phyloP scores from a whole-genome alignment of 116 monocot species.

The Trichopus zeylanicus region DNA sequence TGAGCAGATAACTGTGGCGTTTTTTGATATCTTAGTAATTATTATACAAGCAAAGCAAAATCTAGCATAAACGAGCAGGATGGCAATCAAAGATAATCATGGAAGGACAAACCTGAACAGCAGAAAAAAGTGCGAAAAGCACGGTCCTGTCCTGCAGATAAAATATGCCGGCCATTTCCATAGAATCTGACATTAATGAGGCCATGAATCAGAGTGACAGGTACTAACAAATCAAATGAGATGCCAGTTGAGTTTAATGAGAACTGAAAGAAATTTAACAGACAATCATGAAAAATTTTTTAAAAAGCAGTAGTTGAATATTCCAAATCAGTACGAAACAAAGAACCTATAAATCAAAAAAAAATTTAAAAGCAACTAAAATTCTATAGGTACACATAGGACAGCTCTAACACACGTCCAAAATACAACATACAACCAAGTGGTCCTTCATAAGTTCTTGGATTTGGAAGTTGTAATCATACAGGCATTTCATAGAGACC shows the following conservation, averaged over 20 bases:
- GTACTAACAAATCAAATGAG: neutral
- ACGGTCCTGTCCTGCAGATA: slow-evolving; percentile 99
- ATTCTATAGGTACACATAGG: too few species aligned
- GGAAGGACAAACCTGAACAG: slow-evolving; percentile 45
- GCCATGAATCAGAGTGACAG: neutral
- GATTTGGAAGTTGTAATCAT: neutral
- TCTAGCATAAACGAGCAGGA: too few species aligned
- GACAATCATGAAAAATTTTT: neutral
- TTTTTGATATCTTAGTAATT: too few species aligned
- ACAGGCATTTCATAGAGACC: neutral
- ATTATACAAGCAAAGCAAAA: too few species aligned
- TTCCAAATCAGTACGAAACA: neutral
- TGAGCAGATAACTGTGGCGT: too few species aligned
- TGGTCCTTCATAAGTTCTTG: too few species aligned
- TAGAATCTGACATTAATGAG: slow-evolving; percentile 53
- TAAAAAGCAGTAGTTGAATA: neutral
- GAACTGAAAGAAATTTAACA: neutral
- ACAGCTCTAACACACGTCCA: too few species aligned
- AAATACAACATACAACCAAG: too few species aligned
- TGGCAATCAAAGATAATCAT: too few species aligned
- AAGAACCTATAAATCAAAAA: neutral
- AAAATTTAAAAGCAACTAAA: too few species aligned
- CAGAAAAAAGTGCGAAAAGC: slow-evolving; percentile 98
- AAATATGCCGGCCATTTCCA: slow-evolving; percentile 70
- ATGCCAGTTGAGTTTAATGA: neutral